Evolutionary conservation across 2,329 filamentous ascomycete species (phyloP).

Genomic region (Dendryphion nanum): DNA sequence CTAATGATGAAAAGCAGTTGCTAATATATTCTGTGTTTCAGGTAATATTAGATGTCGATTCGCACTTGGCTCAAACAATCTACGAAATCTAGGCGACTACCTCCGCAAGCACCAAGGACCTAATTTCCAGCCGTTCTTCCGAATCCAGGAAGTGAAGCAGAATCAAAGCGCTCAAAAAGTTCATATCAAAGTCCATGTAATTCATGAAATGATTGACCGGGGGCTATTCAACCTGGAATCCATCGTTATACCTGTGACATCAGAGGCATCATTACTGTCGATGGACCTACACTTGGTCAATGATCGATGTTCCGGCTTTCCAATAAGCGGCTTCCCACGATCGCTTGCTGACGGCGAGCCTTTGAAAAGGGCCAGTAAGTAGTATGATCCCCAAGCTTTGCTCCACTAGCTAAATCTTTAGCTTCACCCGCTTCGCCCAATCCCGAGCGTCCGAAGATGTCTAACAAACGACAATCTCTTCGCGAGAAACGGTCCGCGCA

Average conservation of each 20-base stretch:
- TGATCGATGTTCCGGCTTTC: conserved; percentile 34
- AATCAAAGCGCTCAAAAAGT: conserved; percentile 4
- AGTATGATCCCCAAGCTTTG: not conserved
- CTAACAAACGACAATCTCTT: conserved; percentile 4
- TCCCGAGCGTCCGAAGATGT: not conserved
- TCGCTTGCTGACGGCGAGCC: conserved; percentile 16
- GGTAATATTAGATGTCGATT: conserved; percentile 34
- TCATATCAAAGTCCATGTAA: conserved; percentile 2
- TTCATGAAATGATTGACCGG: conserved; percentile 7
- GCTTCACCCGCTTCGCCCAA: not conserved
- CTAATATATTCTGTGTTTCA: no score
- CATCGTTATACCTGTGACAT: conserved; percentile 6
- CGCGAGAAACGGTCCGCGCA: conserved; percentile 1
- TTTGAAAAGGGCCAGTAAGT: conserved; percentile 7
- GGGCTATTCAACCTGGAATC: conserved; percentile 6
- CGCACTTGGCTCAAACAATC: conserved; percentile 30
- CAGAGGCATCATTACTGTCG: conserved; percentile 1
- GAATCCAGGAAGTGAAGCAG: conserved; percentile 5
- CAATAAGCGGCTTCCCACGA: conserved; percentile 35
- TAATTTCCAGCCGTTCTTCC: conserved; percentile 36
- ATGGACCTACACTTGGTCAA: conserved; percentile 32
- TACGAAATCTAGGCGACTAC: conserved; percentile 29
- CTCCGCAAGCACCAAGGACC: conserved; percentile 18
- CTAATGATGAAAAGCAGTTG: no score
- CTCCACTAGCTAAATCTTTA: not conserved